Base-by-base conservation (phyloP, 2,329 filamentous ascomycete species). In the Fusarium camptoceras region DNA sequence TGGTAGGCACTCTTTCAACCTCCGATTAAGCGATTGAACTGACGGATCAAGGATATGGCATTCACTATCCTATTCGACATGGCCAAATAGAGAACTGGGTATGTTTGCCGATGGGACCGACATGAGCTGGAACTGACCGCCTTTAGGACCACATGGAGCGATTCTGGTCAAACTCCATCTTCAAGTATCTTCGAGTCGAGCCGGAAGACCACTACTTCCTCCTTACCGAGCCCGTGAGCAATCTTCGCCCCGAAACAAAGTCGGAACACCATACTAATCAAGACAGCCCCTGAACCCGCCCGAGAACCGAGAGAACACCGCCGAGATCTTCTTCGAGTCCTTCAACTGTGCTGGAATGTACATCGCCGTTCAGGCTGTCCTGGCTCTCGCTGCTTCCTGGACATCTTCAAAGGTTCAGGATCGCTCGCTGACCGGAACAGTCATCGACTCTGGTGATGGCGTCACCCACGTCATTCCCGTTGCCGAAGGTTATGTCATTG, bases 141-240 rank as follows among this genome's bases (percentile, higher is more conserved):
- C 57, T 64, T 8, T 73, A 96, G 93, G 96, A 99, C 83, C 93
- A 98, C 77, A 99, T 99, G 96, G 96, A 99, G 82, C 91, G 96
- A 70, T 99, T 98, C 85, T 99, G 96, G 96, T 98, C 97, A 73
- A 98, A 98, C 85, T 99, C 96, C 70, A 99, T 99, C 83, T 99
- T 99, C 89, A 99, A 99, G 82, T 99, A 99, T 79, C 88, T 99
- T 55, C 90, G 96, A 76, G 96, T 99, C 73, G 96, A 99, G 83
- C 96, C 96, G 30, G 96, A 99, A 83, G 96, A 99, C 80, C 96
- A 99, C 82, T 94, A 97, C 85, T 99, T 99, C 82, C 90, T 99
- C 68, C 90, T 99, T 64, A 99, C 96, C 66, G 96, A 99, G 81
- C 96, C 96, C 64, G 94, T 97, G 88, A 79, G 90, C 58, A 59